Base-by-base conservation (phyloP, 2,329 filamentous ascomycete species). In the Cryphonectria radicalis region DNA sequence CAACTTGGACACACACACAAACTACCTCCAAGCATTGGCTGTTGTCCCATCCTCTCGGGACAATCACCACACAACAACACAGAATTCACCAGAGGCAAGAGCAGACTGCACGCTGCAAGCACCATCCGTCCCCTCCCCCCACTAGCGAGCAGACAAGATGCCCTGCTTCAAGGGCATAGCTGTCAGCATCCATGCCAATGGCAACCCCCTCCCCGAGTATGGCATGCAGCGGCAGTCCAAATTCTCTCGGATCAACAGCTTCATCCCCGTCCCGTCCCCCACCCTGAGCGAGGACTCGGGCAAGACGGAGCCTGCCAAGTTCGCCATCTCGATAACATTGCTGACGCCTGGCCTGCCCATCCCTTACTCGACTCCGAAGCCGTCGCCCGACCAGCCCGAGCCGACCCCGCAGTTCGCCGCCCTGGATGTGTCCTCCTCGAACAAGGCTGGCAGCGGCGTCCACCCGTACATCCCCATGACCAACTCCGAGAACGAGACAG, bases 81-180 rank as follows among this genome's bases (percentile, higher is more conserved):
- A 62, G 32, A 32, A 62, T 8, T 8, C 37, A 40, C 37, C 40
- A 37, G 37, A 22, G 35, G 14, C 63, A 37, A 13, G 14, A 55
- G 3, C 13, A 32, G 63, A 19, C 42, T 28, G 63, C 37, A 59
- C 46, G 4, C 50, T 35, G 35, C 71, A 40, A 25, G 17, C 68
- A 43, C 35, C 46, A 25, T 37, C 53, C 43, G 25, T 19, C 28
- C 28, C 28, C 28, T 28, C 28, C 28, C n/a, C 53, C 65, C 66
- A 40, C 53, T 22, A n/a, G 37, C 69, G 66, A 59, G 32, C 59
- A 50, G 66, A 78, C 79, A 88, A 80, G 80, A 90, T 90, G 96
- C 96, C 96, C 85, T 98, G 95, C 90, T 99, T 98, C 86, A 97
- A 98, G 87, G 96, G 96, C 83, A 94, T 99, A 84, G 95, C 96